Percentiles rank a stretch among this genome's conserved stretches.
Evolutionary conservation across 2,329 filamentous ascomycete genomes (phyloP).

Genomic region (Sarocladium oryzae): DNA sequence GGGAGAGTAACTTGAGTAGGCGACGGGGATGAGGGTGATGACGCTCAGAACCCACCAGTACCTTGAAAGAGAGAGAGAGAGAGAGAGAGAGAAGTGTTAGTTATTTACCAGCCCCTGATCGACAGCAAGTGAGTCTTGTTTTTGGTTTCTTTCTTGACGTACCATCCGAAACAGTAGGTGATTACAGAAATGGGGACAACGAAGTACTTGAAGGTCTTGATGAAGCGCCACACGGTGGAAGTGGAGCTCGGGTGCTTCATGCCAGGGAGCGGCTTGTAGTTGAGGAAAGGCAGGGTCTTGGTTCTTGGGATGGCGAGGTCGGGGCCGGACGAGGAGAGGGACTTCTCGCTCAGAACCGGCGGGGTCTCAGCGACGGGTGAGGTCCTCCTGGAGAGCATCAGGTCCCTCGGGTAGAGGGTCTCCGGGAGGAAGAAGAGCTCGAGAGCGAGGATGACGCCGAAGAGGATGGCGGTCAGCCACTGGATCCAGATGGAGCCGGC

Average conservation of each 20-base stretch:
- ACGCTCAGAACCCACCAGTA: slow-evolving; percentile 52
- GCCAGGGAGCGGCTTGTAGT: slow-evolving; percentile 39
- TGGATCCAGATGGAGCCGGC: slow-evolving; percentile 44
- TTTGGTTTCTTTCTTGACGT: background rate
- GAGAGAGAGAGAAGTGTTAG: background rate
- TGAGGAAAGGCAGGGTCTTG: slow-evolving; percentile 36
- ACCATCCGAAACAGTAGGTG: slow-evolving; percentile 44
- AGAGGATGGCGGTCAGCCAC: slow-evolving; percentile 48
- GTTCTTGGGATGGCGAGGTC: slow-evolving; percentile 23
- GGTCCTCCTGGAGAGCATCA: slow-evolving; percentile 32
- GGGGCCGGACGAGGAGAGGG: slow-evolving; percentile 14
- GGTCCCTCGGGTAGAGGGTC: slow-evolving; percentile 47
- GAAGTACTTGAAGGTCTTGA: slow-evolving; percentile 38
- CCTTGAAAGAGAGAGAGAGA: no score
- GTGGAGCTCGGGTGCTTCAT: slow-evolving; percentile 44
- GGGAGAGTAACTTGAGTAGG: slow-evolving; percentile 40
- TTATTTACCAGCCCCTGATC: no score
- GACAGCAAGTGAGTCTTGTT: no score
- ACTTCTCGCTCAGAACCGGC: slow-evolving; percentile 11
- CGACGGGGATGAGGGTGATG: slow-evolving; percentile 45
- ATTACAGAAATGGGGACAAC: slow-evolving; percentile 38
- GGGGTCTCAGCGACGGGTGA: background rate
- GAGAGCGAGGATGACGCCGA: slow-evolving; percentile 39
- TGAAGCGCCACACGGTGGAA: slow-evolving; percentile 38
- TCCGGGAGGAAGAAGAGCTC: slow-evolving; percentile 47